Evolutionary conservation across 108 stramenopile genomes (phyloP).

Genomic region (Skeletonema menzelii): DNA sequence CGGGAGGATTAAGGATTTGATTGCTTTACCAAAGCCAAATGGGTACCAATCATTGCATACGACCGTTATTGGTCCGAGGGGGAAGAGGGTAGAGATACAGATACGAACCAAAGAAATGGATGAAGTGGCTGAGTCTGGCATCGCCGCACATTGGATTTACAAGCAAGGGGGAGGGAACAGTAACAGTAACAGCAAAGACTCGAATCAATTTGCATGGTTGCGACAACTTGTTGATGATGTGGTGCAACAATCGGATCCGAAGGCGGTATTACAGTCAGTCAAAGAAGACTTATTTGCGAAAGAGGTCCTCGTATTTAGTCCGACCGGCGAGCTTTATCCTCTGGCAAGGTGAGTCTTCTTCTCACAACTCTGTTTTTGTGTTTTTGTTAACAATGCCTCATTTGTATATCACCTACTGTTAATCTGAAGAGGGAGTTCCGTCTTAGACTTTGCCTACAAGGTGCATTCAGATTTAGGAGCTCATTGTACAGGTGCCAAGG

Average conservation of each 20-base stretch:
- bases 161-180: slow-evolving; percentile 10
- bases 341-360: slow-evolving; percentile 1
- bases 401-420: background rate
- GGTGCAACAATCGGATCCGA: slow-evolving; percentile 12
- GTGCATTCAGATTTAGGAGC: slow-evolving; percentile 26
- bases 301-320: slow-evolving; percentile 32
- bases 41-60: slow-evolving; percentile 68
- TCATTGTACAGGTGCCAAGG: slow-evolving; percentile 26
- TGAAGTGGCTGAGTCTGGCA: slow-evolving; percentile 50
- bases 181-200: background rate
- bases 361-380: background rate
- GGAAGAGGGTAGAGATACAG: slow-evolving; percentile 44
- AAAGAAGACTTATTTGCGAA: slow-evolving; percentile 35
- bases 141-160: slow-evolving; percentile 56
- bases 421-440: slow-evolving; percentile 7
- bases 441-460: slow-evolving; percentile 38
- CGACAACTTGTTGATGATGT: slow-evolving; percentile 25
- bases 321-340: slow-evolving; percentile 24
- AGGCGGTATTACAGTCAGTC: slow-evolving; percentile 18
- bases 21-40: slow-evolving; percentile 57
- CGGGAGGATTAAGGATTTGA: slow-evolving; percentile 62
- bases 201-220: slow-evolving; percentile 28
- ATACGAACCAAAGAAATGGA: slow-evolving; percentile 56
- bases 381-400: background rate
- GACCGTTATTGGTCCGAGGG: slow-evolving; percentile 30